A percentile compares a stretch with the other conserved stretches of the same genome.
phyloP scores from a whole-genome alignment of 164 flowering plant genomes.

The Dillenia suffruticosa region DNA sequence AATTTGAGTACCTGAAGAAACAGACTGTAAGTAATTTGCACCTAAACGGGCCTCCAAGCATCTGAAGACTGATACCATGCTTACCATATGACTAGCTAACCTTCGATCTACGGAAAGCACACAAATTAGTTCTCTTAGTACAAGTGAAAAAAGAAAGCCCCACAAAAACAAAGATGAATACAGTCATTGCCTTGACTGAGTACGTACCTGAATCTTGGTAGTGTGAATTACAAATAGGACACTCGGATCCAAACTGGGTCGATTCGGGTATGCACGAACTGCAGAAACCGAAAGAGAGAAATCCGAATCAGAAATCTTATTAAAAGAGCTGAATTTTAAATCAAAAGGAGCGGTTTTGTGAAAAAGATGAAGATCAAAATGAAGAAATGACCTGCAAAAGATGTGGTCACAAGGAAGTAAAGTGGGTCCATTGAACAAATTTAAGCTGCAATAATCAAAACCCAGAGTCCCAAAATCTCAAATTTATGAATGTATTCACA shows the following conservation, averaged over 20 bases:
- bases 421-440: conserved; percentile 40
- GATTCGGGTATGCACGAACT: conserved; percentile 37
- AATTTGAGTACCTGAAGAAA: conserved; percentile 23
- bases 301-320: conserved; percentile 5
- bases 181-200: neutral
- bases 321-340: neutral
- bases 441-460: conserved; percentile 39
- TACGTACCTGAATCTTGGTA: conserved; percentile 26
- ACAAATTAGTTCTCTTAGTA: neutral
- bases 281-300: conserved; percentile 11
- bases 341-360: neutral
- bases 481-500: neutral
- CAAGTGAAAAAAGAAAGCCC: neutral
- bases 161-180: neutral
- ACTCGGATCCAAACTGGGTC: conserved; percentile 20
- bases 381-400: conserved; percentile 49
- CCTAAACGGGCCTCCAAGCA: conserved; percentile 43
- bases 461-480: neutral
- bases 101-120: conserved; percentile 34
- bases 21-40: conserved; percentile 20
- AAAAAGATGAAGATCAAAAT: neutral
- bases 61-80: conserved; percentile 42
- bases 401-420: conserved; percentile 64
- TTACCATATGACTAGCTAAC: conserved; percentile 41
- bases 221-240: conserved; percentile 40